Conservation (phyloP, 768 basidiomycete genomes). For the Cyclocybe cylindracea region DNA sequence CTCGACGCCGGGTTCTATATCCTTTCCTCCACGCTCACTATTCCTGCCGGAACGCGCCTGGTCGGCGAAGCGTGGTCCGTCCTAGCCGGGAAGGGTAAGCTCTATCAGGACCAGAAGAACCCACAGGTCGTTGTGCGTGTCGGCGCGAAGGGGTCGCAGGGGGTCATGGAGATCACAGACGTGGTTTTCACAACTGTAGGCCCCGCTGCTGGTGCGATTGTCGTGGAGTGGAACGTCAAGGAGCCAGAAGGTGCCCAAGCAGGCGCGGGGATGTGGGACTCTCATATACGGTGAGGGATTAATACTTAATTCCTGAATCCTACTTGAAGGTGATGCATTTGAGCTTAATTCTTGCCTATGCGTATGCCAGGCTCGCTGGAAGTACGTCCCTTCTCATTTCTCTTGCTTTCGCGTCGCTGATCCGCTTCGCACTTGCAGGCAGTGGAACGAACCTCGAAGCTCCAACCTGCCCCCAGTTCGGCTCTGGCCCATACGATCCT, state of each 20-base stretch:
- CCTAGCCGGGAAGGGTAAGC: constrained; percentile 47
- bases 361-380: constrained; percentile 18
- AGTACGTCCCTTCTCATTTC: constrained; percentile 25
- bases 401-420: constrained; percentile 14
- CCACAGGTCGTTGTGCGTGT: constrained; percentile 50
- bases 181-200: constrained; percentile 64
- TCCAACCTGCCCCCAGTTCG: constrained; percentile 43
- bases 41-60: constrained; percentile 56
- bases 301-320: not conserved
- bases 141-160: constrained; percentile 45
- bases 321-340: not conserved
- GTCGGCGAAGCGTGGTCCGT: constrained; percentile 64
- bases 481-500: constrained; percentile 35
- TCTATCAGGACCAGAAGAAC: constrained; percentile 42
- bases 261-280: constrained; percentile 59
- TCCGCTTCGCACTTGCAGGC: constrained; percentile 27
- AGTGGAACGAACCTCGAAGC: constrained; percentile 54
- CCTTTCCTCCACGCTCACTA: constrained; percentile 52
- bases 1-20: constrained; percentile 69
- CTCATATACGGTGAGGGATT: constrained; percentile 43
- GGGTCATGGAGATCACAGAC: constrained; percentile 60
- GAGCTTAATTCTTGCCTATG: constrained; percentile 21
- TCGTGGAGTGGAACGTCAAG: constrained; percentile 68
- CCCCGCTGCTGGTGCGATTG: constrained; percentile 62
- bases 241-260: constrained; percentile 53